These are phyloP conservation scores for Chimonanthus praecox DNA, from an alignment of 164 flowering plant species.

Conservation along the genomic window DNA sequence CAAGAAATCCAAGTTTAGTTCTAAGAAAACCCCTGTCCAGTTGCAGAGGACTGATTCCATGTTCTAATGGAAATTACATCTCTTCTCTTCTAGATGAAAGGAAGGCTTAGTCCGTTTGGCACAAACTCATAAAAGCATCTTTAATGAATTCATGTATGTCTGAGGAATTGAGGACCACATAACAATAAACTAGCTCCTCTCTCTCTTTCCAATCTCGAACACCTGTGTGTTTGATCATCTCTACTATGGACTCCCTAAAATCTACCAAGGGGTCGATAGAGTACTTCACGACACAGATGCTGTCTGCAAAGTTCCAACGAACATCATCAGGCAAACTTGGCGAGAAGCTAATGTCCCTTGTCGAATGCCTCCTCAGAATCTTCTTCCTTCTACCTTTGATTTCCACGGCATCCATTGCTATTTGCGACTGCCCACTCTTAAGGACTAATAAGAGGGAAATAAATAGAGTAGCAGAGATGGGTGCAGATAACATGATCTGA, in stretches of 20 bases:
- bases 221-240: constrained; percentile 39
- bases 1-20: not conserved
- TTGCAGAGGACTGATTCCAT: not conserved
- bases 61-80: not conserved
- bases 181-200: constrained; percentile 59
- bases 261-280: constrained; percentile 35
- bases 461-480: not conserved
- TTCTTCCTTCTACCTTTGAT: constrained; percentile 14
- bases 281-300: constrained; percentile 44
- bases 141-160: constrained; percentile 36
- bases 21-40: not conserved
- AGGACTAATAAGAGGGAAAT: no score
- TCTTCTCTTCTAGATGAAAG: not conserved
- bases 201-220: constrained; percentile 43
- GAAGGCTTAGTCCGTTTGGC: not conserved
- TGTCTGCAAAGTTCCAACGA: constrained; percentile 33
- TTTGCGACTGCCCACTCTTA: not conserved
- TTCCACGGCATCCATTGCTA: constrained; percentile 5
- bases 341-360: constrained; percentile 34
- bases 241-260: constrained; percentile 40
- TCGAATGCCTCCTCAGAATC: constrained; percentile 1
- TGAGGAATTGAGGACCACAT: constrained; percentile 43
- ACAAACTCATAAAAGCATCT: constrained; percentile 43
- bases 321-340: constrained; percentile 47
- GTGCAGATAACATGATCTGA: not conserved